A percentile compares a stretch with the other conserved stretches of the same genome.
phyloP scores from a whole-genome alignment of 2,329 filamentous ascomycete species.

The Tolypocladium tropicale region DNA sequence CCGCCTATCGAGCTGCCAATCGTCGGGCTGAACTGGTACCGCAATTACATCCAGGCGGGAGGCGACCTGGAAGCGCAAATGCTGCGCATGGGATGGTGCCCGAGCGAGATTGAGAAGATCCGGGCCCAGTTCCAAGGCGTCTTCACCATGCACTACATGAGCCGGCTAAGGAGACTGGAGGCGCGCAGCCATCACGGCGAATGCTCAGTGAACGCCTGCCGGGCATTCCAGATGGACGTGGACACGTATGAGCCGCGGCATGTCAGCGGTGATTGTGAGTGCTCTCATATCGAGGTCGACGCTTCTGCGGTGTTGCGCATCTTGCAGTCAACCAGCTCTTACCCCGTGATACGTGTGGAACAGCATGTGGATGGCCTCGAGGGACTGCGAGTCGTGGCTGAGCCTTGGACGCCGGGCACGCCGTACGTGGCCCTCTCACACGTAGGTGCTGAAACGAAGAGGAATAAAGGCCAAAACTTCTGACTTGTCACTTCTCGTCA shows the following conservation, averaged over 20 bases:
- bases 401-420: constrained; percentile 11
- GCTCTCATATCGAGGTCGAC: constrained; percentile 11
- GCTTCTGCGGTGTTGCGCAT: constrained; percentile 6
- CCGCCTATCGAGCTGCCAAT: constrained; percentile 6
- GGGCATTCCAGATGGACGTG: constrained; percentile 19
- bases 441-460: constrained; percentile 4
- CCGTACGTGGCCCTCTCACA: constrained; percentile 25
- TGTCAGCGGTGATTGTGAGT: constrained; percentile 8
- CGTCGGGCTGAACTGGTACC: constrained; percentile 9
- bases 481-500: neutral
- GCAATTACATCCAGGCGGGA: constrained; percentile 7
- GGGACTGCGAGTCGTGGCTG: constrained; percentile 9
- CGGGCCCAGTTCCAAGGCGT: constrained; percentile 11
- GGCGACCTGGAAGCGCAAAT: constrained; percentile 13
- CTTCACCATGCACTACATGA: constrained; percentile 13
- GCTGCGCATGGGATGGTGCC: constrained; percentile 19
- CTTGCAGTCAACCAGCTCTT: constrained; percentile 7
- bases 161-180: constrained; percentile 8
- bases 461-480: neutral
- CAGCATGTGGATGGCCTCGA: neutral
- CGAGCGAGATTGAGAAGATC: constrained; percentile 18
- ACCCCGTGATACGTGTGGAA: constrained; percentile 9
- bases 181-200: constrained; percentile 10
- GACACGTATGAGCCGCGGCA: constrained; percentile 16
- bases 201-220: constrained; percentile 15